These are phyloP conservation scores for Zhuliangozyma blackwelliae DNA, from an alignment of 1,139 yeast genomes.

Conservation along the genomic window DNA sequence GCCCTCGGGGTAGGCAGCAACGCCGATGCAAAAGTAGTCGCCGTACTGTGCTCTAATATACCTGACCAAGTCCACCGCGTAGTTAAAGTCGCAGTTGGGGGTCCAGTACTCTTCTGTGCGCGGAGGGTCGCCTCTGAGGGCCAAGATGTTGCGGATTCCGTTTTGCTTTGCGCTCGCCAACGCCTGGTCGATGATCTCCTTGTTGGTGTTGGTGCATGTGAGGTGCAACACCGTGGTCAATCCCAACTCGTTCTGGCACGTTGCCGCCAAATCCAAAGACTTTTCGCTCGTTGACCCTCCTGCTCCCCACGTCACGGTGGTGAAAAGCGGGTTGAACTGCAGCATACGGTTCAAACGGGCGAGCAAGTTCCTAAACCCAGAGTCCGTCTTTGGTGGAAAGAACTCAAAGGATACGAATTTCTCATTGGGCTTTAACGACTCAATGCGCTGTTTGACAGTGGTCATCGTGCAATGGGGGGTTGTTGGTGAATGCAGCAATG, in stretches of 20 bases:
- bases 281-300: constrained; percentile 92
- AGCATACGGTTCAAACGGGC: constrained; percentile 89
- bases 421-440: constrained; percentile 44
- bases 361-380: constrained; percentile 77
- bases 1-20: constrained; percentile 96
- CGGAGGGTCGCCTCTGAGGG: constrained; percentile 96
- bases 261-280: constrained; percentile 75
- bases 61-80: constrained; percentile 79
- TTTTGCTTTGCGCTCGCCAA: constrained; percentile 62
- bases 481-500: not conserved
- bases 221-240: constrained; percentile 88
- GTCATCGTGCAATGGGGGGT: constrained; percentile 5
- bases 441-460: constrained; percentile 44
- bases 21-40: constrained; percentile 80
- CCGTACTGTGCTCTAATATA: constrained; percentile 70
- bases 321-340: constrained; percentile 80
- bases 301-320: constrained; percentile 98
- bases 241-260: constrained; percentile 71
- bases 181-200: constrained; percentile 72
- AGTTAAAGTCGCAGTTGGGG: constrained; percentile 53
- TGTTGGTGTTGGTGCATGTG: constrained; percentile 92
- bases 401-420: constrained; percentile 85
- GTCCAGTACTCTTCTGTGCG: constrained; percentile 70
- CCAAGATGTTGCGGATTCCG: constrained; percentile 84
- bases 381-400: constrained; percentile 93